Base-by-base conservation (phyloP, 208 protist species). In the Trypanosomatidae sp. region DNA sequence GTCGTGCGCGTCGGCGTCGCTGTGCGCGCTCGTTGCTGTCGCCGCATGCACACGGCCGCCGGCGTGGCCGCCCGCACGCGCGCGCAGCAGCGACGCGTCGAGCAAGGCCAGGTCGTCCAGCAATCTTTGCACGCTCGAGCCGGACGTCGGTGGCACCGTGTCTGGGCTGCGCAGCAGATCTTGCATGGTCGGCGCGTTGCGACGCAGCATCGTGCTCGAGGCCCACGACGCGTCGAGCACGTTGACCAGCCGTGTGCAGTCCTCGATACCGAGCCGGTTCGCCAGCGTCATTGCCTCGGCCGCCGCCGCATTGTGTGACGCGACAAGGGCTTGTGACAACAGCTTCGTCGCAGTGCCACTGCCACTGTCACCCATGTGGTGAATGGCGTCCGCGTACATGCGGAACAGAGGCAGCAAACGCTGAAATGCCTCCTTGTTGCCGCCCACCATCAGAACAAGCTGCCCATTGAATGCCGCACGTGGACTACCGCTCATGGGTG, bases 241-340 rank as follows among this genome's bases (percentile, higher is more conserved):
- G 44, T 79, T 53, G 15, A 86, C 45, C 20, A 94, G 74, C 56
- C 68, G 69, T 10, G 43, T 46, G 27, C 82, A 57, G 51, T 94
- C 76, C 43, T 84, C 71, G 11, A 94, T 54, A 43, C 78, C 79
- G 38, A 91, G 56, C 0, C 65, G 59, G 27, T 87, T 69, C 10
- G 85, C 85, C 15, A 94, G 75, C 13, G 63, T 71, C 61, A 90
- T 78, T 5, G 81, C 79, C 76, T 94, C 81, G 7, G 81, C 85
- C 0, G 85, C 81, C 13, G 82, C 81, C 13, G 79, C 67, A 46
- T 85, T 89, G 68, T 94, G 85, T 1, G 76, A 70, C 21, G 85
- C 85, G 15, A 88, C 68, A 28, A 94, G 68, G n/a, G 68, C 63
- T 48, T 88, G 71, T 7, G 66, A 68, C 38, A 94, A 69, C 30